Base-by-base conservation (phyloP, 2,329 filamentous ascomycete genomes). In the Claviceps monticola region DNA sequence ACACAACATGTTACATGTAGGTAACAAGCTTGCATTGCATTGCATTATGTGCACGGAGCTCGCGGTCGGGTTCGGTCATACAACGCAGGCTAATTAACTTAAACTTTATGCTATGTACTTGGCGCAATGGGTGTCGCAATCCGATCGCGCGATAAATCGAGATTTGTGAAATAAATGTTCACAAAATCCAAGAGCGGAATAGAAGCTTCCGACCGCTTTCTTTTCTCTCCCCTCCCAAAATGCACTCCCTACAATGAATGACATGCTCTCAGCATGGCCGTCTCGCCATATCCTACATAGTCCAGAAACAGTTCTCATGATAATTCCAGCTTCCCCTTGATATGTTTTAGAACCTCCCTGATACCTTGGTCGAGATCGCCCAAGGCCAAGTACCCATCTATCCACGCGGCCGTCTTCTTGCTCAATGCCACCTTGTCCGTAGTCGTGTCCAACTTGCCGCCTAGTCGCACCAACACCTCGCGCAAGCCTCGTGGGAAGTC, bases 401-500 rank as follows among this genome's bases (percentile, higher is more conserved):
- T 70, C 80, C 80, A 84, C 2, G 61, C 64, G 13, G 62, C 63
- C 2, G 74, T 73, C 65, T 76, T 81, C 54, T 64, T 68, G 16
- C 68, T 65, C 48, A 84, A 61, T 46, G 59, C 66, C 11, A 60
- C 56, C 60, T 66, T 73, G 58, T 80, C 71, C 19, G 69, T 69
- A 2, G 72, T 74, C 13, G 61, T 66, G 34, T 69, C 66, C 51
- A 76, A 53, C 4, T 69, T 69, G 21, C 65, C 71, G 60, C 77
- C 82, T 55, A 96, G 66, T 46, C 75, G 71, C 1, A 74, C 71
- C 50, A 96, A 71, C 7, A 82, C 76, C 53, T 78, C 74, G 48
- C 81, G 78, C 55, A 96, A 69, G 47, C 82, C 84, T 43, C 74
- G 72, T 6, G 89, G 86, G 66, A 95, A 95, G 4, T 82, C 79